Conservation (phyloP, 768 basidiomycete species). For the Calocybe gangraenosa region DNA sequence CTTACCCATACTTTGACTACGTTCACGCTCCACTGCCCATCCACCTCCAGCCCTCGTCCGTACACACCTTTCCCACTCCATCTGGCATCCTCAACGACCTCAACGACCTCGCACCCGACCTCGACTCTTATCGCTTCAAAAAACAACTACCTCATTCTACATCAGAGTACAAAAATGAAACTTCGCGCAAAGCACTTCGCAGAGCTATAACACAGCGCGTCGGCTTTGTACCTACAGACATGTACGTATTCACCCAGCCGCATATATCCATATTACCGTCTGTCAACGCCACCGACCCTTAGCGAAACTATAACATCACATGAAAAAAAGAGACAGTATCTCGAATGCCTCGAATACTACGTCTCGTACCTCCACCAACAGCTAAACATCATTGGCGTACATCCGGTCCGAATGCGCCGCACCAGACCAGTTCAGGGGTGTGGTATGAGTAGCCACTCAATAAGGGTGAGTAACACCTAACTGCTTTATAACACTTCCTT, state of each 20-base stretch:
- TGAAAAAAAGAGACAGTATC: constrained; percentile 71
- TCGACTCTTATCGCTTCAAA: neutral
- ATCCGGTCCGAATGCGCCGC: constrained; percentile 45
- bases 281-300: constrained; percentile 7
- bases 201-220: constrained; percentile 53
- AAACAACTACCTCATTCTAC: too few species aligned
- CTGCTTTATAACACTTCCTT: constrained; percentile 1
- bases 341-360: constrained; percentile 72
- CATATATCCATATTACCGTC: neutral
- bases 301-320: constrained; percentile 76
- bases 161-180: constrained; percentile 30
- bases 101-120: constrained; percentile 15
- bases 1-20: too few species aligned
- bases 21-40: too few species aligned
- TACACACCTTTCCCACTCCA: constrained; percentile 52
- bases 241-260: constrained; percentile 33
- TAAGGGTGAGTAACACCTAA: constrained; percentile 39
- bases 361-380: constrained; percentile 63
- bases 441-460: constrained; percentile 59
- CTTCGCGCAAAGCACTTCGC: constrained; percentile 53
- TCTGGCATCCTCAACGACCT: constrained; percentile 55
- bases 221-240: constrained; percentile 58
- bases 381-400: constrained; percentile 43
- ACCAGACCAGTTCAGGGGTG: constrained; percentile 37
- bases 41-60: too few species aligned